Evolutionary conservation across 1,139 yeast genomes (phyloP).

Genomic region (Yamadazyma membranifaciens): DNA sequence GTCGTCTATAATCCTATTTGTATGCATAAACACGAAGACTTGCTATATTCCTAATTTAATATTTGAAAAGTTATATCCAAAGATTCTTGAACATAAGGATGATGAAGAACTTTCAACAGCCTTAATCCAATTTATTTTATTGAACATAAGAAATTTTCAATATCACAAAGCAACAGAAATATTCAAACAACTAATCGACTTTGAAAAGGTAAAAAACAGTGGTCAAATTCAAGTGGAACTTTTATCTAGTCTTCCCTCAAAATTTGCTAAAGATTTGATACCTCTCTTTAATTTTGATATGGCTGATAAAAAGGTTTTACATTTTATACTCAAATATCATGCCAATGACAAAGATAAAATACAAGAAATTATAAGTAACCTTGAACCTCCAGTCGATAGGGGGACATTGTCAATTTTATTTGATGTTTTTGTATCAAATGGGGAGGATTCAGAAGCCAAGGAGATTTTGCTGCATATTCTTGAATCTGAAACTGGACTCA

Average conservation of each 20-base stretch:
- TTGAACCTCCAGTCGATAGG: conserved; percentile 30
- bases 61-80: conserved; percentile 10
- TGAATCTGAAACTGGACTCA: conserved; percentile 26
- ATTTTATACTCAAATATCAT: conserved; percentile 2
- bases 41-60: conserved; percentile 19
- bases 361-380: conserved; percentile 18
- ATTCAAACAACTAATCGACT: not conserved
- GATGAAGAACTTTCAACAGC: conserved; percentile 1
- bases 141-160: conserved; percentile 10
- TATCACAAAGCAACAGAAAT: conserved; percentile 1
- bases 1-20: conserved; percentile 6
- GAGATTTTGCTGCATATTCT: conserved; percentile 30
- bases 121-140: conserved; percentile 9
- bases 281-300: not conserved
- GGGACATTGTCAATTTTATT: conserved; percentile 36
- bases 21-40: conserved; percentile 2
- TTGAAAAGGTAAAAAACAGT: conserved; percentile 1
- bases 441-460: conserved; percentile 29
- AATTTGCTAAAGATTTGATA: not conserved
- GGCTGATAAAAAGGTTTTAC: conserved; percentile 1
- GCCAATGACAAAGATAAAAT: conserved; percentile 13
- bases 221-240: conserved; percentile 1
- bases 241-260: not conserved
- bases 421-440: conserved; percentile 25
- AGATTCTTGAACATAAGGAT: not conserved